phyloP scores from a whole-genome alignment of 1,139 yeast species.

The Yamadazyma triangularis region DNA sequence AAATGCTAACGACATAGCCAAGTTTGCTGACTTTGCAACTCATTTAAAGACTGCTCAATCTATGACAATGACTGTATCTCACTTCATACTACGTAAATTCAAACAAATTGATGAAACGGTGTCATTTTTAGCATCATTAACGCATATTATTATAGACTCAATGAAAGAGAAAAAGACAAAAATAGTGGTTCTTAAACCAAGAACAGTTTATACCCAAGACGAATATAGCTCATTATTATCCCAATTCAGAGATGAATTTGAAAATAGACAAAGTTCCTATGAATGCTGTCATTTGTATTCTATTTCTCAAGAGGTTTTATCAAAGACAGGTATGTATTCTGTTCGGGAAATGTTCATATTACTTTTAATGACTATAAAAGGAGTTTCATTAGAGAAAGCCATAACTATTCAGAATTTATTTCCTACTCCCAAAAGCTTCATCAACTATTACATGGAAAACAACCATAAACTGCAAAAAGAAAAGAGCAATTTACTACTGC shows the following conservation, averaged over 20 bases:
- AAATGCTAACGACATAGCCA: conserved; percentile 16
- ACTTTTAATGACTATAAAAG: conserved; percentile 75
- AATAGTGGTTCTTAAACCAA: conserved; percentile 47
- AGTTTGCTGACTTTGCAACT: conserved; percentile 40
- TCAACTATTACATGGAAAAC: conserved; percentile 17
- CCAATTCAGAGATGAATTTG: conserved; percentile 43
- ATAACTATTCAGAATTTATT: conserved; percentile 62
- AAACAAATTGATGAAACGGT: conserved; percentile 73
- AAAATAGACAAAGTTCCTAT: conserved; percentile 16
- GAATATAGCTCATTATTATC: conserved; percentile 43
- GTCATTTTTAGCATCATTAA: conserved; percentile 53
- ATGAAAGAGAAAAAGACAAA: conserved; percentile 28
- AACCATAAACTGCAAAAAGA: conserved; percentile 18
- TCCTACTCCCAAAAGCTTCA: conserved; percentile 58
- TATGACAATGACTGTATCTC: conserved; percentile 60
- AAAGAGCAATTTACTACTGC: conserved; percentile 38
- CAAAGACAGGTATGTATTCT: conserved; percentile 67
- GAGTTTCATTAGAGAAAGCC: conserved; percentile 84
- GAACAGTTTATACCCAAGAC: conserved; percentile 45
- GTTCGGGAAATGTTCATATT: conserved; percentile 71
- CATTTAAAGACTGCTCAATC: conserved; percentile 77
- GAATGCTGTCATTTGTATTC: conserved; percentile 63
- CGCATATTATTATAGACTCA: conserved; percentile 41
- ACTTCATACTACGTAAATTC: conserved; percentile 67
- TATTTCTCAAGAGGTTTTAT: conserved; percentile 64